Conservation (phyloP, 1,284 basidiomycete genomes). For the Dichomitus squalens region DNA sequence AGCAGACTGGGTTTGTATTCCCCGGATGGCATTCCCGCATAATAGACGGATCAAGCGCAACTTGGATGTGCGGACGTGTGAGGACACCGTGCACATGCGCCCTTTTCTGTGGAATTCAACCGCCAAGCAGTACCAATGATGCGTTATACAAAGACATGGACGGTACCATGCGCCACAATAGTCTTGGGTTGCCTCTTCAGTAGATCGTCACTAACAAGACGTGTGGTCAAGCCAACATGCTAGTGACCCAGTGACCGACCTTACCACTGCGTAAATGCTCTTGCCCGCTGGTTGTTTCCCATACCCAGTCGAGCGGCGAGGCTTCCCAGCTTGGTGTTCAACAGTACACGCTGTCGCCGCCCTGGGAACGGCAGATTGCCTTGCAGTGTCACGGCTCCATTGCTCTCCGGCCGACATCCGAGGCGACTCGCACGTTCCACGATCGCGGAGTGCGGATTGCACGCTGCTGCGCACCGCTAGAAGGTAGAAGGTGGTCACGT, state of each 20-base stretch:
- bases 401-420: not conserved
- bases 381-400: not conserved
- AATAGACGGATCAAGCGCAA: too few relatives aligned
- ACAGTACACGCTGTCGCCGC: slow-evolving; percentile 9
- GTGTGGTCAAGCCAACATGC: not conserved
- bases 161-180: too few relatives aligned
- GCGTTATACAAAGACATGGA: too few relatives aligned
- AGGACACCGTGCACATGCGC: too few relatives aligned
- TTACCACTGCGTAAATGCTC: not conserved
- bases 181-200: not conserved
- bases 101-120: too few relatives aligned
- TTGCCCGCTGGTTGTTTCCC: not conserved
- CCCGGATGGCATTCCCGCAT: too few relatives aligned
- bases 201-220: not conserved
- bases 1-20: too few relatives aligned
- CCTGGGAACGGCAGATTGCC: not conserved
- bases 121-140: too few relatives aligned
- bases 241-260: too few relatives aligned
- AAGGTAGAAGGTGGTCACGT: too few relatives aligned
- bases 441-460: slow-evolving; percentile 6
- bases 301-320: not conserved
- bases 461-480: slow-evolving; percentile 11
- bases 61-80: too few relatives aligned
- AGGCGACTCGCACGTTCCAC: not conserved
- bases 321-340: not conserved